Evolutionary conservation across 2,329 filamentous ascomycete genomes (phyloP), one percentile per base, ranked within the genome.

Genomic region (Lasiodiplodia gonubiensis): DNA sequence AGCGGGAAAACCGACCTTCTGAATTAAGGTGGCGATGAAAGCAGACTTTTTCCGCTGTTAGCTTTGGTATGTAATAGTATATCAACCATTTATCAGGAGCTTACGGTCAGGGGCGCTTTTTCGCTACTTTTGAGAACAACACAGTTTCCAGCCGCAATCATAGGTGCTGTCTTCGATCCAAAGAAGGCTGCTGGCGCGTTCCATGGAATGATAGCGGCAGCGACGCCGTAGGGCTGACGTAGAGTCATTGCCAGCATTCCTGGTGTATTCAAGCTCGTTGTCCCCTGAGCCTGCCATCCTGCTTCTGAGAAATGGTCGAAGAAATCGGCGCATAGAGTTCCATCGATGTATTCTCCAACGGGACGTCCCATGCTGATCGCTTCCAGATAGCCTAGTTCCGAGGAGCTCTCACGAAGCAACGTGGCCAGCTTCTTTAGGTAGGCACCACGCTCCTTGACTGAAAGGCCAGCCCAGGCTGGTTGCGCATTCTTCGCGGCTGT

Each of bases 1-100:
- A 0, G 91, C 87, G 2, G 91, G 92, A 74, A 94, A 94, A 0
- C 91, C 91, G 8, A 90, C 90, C 73, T 92, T 85, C 69, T 87
- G 87, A 69, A 93, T 84, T 23, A 94, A 81, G 3, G 84, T 87
- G 1, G 86, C 91, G 2, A 94, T 80, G 71, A 89, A 87, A 3
- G 87, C 64, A 1, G 64, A 66, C 64, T 66, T n/a, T 3, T 0
- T 0, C 4, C 16, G 11, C 7, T 10, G 30, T 37, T 12, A 49
- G 37, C 14, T 4, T 25, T 1, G 35, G 4, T 14, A 3, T 12
- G 14, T 7, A 23, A n/a, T 12, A 74, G 12, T n/a, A 21, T 18
- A 46, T n/a, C 8, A 21, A 46, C 30, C 30, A 10, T 8, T 10
- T 33, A 0, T 33, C 30, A 16, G 2, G 14, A 1, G 8, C 64